Base-by-base conservation (phyloP, 2,329 filamentous ascomycete species). In the Atkinsonella hypoxylon region DNA sequence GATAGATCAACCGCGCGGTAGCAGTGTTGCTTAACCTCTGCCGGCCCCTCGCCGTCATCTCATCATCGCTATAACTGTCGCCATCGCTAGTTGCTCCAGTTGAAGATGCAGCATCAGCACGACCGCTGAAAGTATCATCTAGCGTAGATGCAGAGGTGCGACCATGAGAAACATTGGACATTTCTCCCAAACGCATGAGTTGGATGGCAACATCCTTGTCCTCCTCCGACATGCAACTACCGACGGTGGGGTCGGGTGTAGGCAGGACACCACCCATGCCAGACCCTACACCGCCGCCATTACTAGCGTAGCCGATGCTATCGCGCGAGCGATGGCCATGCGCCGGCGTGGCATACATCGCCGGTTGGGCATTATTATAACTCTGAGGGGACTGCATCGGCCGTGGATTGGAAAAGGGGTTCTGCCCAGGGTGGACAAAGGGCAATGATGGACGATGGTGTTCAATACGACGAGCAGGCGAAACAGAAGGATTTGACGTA, bases 401-500 rank as follows among this genome's bases (percentile, higher is more conserved):
- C 49, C 85, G 83, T 51, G 83, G 78, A 62, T 88, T 88, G 56
- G 79, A 79, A 64, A 93, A 94, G 6, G 86, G 85, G 60, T 89
- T 87, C 60, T 93, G 87, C 47, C 81, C 81, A 30, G 82, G 80
- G 59, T 83, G 81, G 47, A 85, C 78, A 63, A 87, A 94, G 4
- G 89, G 86, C 73, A 95, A 63, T 64, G 83, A 66, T 64, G 84
- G 72, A 72, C 87, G 74, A 72, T 85, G 67, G 70, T 87, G 72
- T 70, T 87, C 78, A 68, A 85, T 75, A 47, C 89, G 87, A 62
- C 91, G 85, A 63, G 89, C 88, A 54, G 91, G 91, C 30, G 91
- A 97, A 48, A 95, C 86, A 18, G 91, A 97, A n/a, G 90, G 91
- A 61, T 91, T 89, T n/a, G 91, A 96, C n/a, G 87, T 86, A 47